Conservation (phyloP, 352 stramenopile species). For the Globisporangium iwayamae region DNA sequence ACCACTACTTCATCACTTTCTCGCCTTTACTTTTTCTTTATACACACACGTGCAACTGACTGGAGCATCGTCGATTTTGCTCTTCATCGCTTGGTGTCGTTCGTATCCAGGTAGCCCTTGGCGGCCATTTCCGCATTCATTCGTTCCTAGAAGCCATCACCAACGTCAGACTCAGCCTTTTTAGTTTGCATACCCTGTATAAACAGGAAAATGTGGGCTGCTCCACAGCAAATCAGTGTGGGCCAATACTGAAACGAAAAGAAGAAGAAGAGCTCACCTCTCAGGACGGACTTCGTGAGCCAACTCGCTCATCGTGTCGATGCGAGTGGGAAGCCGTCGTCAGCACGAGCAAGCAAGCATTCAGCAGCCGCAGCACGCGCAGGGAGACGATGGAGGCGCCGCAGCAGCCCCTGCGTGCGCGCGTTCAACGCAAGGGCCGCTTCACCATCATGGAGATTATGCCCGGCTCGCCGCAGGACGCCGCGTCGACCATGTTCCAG, state of each 20-base stretch:
- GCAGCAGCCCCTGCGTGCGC: constrained; percentile 26
- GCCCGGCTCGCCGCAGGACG: constrained; percentile 46
- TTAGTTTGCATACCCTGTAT: not conserved
- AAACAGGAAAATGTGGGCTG: constrained; percentile 8
- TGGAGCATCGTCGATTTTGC: not conserved
- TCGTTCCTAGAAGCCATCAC: not conserved
- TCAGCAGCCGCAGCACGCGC: not conserved
- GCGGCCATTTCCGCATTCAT: not conserved
- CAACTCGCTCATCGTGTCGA: not conserved
- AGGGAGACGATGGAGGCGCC: constrained; percentile 30
- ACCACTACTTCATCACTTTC: not conserved
- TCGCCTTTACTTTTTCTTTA: not conserved
- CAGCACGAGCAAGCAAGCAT: not conserved
- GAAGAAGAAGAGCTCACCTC: not conserved
- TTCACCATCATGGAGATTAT: constrained; percentile 84
- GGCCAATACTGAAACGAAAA: constrained; percentile 1
- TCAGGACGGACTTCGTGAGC: not conserved
- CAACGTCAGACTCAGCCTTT: not conserved
- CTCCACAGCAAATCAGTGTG: not conserved
- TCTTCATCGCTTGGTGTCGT: too few relatives aligned
- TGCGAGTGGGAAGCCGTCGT: constrained; percentile 7
- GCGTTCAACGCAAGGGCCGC: constrained; percentile 69
- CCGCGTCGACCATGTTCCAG: constrained; percentile 20
- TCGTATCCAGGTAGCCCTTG: too few relatives aligned
- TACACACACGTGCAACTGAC: not conserved